Conservation (phyloP, 768 basidiomycete genomes). For the Steccherinum ochraceum region DNA sequence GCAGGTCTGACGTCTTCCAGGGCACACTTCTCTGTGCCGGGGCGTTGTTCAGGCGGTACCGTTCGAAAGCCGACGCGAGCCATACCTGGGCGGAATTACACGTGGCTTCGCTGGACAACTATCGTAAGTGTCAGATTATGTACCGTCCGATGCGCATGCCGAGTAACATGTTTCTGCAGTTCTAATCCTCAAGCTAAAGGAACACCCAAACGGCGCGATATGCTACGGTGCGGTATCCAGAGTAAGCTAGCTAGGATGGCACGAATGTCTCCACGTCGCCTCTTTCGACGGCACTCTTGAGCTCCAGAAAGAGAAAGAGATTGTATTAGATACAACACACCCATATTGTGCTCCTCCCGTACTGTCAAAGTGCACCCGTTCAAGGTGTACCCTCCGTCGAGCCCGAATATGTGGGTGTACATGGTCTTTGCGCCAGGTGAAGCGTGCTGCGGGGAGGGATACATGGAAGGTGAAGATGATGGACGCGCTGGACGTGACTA, state of each 20-base stretch:
- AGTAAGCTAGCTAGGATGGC: constrained; percentile 73
- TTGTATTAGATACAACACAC: constrained; percentile 46
- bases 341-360: constrained; percentile 40
- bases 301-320: constrained; percentile 52
- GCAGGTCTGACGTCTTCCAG: constrained; percentile 29
- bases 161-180: constrained; percentile 32
- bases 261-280: constrained; percentile 71
- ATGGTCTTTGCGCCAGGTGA: constrained; percentile 66
- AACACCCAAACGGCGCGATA: constrained; percentile 36
- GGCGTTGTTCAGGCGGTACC: constrained; percentile 50
- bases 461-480: constrained; percentile 59
- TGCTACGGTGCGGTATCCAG: constrained; percentile 57
- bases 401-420: constrained; percentile 52
- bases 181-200: constrained; percentile 58
- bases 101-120: constrained; percentile 70
- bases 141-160: no score
- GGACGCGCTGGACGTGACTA: constrained; percentile 58
- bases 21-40: constrained; percentile 71
- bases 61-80: constrained; percentile 51
- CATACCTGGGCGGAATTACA: constrained; percentile 67
- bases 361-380: constrained; percentile 65
- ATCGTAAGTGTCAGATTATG: constrained; percentile 41
- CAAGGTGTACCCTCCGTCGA: constrained; percentile 65
- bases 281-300: constrained; percentile 57
- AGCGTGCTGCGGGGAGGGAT: constrained; percentile 38